Evolutionary conservation across 2,329 filamentous ascomycete genomes (phyloP).

Genomic region (Sporothrix euskadiensis): DNA sequence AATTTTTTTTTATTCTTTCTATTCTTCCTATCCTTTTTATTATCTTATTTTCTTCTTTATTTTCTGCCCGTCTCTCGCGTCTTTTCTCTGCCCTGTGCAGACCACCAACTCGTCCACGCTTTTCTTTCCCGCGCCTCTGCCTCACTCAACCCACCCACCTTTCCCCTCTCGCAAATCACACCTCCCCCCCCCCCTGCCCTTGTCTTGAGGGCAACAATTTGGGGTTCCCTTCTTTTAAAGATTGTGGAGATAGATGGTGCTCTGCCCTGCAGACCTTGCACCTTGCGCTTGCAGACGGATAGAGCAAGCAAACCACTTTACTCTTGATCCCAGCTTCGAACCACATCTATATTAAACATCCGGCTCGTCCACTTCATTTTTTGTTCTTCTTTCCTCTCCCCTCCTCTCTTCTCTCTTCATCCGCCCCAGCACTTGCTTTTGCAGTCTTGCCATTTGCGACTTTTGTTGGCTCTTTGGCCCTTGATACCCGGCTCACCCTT

Average conservation of each 20-base stretch:
- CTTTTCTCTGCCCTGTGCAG: background rate
- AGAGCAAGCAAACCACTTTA: background rate
- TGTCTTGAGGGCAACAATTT: slow-evolving; percentile 11
- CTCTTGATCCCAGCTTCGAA: background rate
- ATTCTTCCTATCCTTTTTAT: too few species aligned
- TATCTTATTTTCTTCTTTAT: background rate
- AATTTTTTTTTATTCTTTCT: background rate
- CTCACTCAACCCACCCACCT: background rate
- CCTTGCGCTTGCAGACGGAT: background rate
- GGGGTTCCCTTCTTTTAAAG: slow-evolving; percentile 16
- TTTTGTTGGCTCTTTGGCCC: slow-evolving; percentile 1
- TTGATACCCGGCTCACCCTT: slow-evolving; percentile 1
- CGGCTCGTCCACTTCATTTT: slow-evolving; percentile 15
- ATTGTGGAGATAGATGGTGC: slow-evolving; percentile 12
- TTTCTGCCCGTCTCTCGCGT: background rate
- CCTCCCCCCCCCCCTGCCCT: background rate
- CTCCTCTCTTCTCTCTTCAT: slow-evolving; percentile 6
- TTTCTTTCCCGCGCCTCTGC: background rate
- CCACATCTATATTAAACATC: slow-evolving; percentile 25
- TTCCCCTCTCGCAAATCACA: background rate
- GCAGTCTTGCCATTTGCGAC: slow-evolving; percentile 2
- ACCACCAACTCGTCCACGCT: background rate
- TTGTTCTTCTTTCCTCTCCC: background rate
- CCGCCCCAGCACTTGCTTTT: slow-evolving; percentile 9
- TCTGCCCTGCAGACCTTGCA: slow-evolving; percentile 3